Evolutionary conservation across 129 eudicot species (phyloP).

Genomic region (Flaveria brownii): DNA sequence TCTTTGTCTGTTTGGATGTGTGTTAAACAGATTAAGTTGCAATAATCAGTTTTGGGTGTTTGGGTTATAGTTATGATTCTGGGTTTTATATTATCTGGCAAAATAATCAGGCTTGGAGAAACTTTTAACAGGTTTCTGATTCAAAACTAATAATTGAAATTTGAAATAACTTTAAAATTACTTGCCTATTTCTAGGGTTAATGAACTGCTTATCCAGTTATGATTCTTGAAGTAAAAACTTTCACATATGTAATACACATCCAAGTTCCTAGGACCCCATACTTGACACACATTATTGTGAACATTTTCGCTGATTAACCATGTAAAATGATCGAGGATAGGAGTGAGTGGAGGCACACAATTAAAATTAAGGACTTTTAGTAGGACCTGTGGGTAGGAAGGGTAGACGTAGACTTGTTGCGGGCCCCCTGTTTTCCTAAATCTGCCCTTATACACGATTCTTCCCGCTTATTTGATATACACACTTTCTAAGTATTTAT

Average conservation of each 20-base stretch:
- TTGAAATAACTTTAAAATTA: neutral
- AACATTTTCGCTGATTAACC: neutral
- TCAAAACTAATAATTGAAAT: constrained; percentile 4
- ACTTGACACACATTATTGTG: neutral
- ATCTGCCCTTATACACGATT: no score
- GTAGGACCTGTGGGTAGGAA: no score
- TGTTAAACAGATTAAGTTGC: neutral
- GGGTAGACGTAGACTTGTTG: no score
- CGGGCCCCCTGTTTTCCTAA: no score
- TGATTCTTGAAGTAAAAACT: neutral
- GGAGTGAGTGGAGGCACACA: no score
- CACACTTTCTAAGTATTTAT: no score
- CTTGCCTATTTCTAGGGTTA: constrained; percentile 2
- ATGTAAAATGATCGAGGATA: neutral
- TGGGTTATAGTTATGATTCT: neutral
- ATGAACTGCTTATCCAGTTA: constrained; percentile 5
- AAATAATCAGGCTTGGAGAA: neutral
- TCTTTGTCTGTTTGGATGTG: neutral
- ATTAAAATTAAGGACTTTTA: no score
- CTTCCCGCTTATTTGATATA: no score
- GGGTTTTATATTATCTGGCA: neutral
- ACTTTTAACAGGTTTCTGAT: neutral
- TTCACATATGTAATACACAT: neutral
- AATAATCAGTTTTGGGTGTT: neutral
- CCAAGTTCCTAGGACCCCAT: neutral